Conservation (phyloP, 495 filamentous ascomycete genomes). For the Daldinia bambusicola region DNA sequence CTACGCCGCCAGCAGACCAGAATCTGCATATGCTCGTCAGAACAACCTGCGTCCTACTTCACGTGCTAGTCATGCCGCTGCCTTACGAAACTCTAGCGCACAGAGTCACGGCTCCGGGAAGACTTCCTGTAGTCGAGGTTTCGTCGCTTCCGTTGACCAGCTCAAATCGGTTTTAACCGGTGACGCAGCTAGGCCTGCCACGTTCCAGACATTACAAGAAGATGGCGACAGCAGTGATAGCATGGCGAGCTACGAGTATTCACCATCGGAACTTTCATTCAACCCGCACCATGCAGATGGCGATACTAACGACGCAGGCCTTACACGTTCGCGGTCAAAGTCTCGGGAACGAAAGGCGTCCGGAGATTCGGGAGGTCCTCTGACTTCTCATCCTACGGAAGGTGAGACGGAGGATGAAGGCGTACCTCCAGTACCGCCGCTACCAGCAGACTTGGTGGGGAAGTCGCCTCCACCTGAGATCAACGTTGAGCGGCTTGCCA, state of each 20-base stretch:
- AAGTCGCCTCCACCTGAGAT: conserved; percentile 40
- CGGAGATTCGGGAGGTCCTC: conserved; percentile 54
- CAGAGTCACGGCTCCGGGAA: conserved; percentile 61
- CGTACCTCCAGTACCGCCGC: conserved; percentile 58
- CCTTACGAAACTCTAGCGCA: conserved; percentile 55
- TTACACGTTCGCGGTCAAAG: conserved; percentile 48
- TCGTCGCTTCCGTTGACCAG: conserved; percentile 86
- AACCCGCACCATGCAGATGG: conserved; percentile 48
- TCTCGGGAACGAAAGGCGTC: conserved; percentile 49
- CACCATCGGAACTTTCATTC: conserved; percentile 64
- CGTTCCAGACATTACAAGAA: conserved; percentile 43
- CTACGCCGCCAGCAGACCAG: conserved; percentile 45
- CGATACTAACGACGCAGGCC: conserved; percentile 26
- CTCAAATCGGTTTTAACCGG: conserved; percentile 65
- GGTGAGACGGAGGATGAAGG: conserved; percentile 37
- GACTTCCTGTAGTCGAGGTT: conserved; percentile 68
- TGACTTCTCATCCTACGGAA: conserved; percentile 59
- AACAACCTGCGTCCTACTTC: conserved; percentile 57
- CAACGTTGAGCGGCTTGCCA: conserved; percentile 24
- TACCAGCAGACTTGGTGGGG: conserved; percentile 45
- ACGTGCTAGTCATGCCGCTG: conserved; percentile 46
- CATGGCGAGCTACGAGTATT: conserved; percentile 66
- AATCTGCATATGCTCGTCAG: conserved; percentile 54
- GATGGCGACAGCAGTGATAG: conserved; percentile 66
- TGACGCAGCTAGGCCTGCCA: conserved; percentile 68